Evolutionary conservation across 371 early-diverging fungal genomes (phyloP).

Genomic region (Syncephalastrum racemosum): DNA sequence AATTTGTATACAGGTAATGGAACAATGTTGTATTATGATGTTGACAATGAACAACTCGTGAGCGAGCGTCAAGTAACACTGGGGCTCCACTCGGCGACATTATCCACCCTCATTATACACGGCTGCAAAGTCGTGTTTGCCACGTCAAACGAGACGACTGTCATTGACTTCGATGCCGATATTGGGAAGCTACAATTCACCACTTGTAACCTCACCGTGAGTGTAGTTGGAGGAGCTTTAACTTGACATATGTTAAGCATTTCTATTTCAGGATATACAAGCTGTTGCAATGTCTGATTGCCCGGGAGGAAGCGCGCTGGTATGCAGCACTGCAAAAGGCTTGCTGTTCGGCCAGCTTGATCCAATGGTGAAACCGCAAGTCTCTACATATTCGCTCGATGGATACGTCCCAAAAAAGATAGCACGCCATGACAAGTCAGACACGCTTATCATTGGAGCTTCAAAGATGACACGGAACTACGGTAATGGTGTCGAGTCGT

Average conservation of each 20-base stretch:
- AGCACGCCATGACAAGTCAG: conserved; percentile 51
- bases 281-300: conserved; percentile 50
- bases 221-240: conserved; percentile 55
- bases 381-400: conserved; percentile 65
- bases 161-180: conserved; percentile 69
- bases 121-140: conserved; percentile 71
- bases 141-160: conserved; percentile 81
- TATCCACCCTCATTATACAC: conserved; percentile 53
- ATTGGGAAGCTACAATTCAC: conserved; percentile 26
- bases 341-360: conserved; percentile 78
- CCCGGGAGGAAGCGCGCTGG: conserved; percentile 49
- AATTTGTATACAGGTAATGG: conserved; percentile 67
- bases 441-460: conserved; percentile 63
- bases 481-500: conserved; percentile 38
- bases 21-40: conserved; percentile 56
- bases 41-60: conserved; percentile 37
- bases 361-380: conserved; percentile 79
- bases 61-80: conserved; percentile 59
- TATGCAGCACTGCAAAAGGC: conserved; percentile 54
- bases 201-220: conserved; percentile 61
- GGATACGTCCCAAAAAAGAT: conserved; percentile 73
- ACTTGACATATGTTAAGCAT: neutral
- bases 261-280: neutral
- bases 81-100: conserved; percentile 67
- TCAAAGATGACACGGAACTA: conserved; percentile 25